Evolutionary conservation across 2,329 filamentous ascomycete genomes (phyloP).

Genomic region (Aspergillus ochraceoroseus): DNA sequence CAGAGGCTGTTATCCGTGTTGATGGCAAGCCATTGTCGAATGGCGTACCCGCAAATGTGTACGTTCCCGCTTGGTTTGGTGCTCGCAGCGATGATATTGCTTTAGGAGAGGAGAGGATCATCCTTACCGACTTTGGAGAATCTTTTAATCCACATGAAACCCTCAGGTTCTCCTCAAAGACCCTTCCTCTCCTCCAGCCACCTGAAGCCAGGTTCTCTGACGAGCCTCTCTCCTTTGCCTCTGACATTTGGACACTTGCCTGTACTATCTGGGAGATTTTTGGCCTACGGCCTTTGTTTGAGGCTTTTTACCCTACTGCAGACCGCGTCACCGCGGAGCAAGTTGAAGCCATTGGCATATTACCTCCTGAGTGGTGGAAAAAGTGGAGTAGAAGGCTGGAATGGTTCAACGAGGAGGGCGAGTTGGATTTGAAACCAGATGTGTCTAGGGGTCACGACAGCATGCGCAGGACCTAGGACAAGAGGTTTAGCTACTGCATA

Average conservation of each 20-base stretch:
- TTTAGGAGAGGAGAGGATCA: conserved; percentile 26
- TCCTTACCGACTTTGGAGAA: conserved; percentile 38
- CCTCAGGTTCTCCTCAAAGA: conserved; percentile 26
- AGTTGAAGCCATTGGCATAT: conserved; percentile 30
- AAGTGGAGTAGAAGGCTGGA: conserved; percentile 24
- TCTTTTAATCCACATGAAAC: conserved; percentile 30
- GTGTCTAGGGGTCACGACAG: conserved; percentile 10
- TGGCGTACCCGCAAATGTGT: conserved; percentile 19
- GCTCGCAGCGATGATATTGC: conserved; percentile 29
- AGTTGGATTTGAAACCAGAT: neutral
- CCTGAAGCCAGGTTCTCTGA: conserved; percentile 37
- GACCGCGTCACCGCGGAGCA: conserved; percentile 32
- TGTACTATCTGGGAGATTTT: conserved; percentile 39
- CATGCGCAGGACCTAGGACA: conserved; percentile 13
- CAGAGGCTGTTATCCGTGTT: conserved; percentile 22
- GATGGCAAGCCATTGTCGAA: conserved; percentile 21
- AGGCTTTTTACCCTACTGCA: conserved; percentile 24
- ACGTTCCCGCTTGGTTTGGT: conserved; percentile 35
- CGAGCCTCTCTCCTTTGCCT: conserved; percentile 32
- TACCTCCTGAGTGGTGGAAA: conserved; percentile 29
- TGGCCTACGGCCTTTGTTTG: conserved; percentile 28
- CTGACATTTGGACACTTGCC: conserved; percentile 42
- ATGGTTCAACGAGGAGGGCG: conserved; percentile 27
- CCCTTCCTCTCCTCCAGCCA: conserved; percentile 29
- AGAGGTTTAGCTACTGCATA: conserved; percentile 21